phyloP scores from a whole-genome alignment of 1,139 yeast genomes.

The Yamadazyma dushanensis region DNA sequence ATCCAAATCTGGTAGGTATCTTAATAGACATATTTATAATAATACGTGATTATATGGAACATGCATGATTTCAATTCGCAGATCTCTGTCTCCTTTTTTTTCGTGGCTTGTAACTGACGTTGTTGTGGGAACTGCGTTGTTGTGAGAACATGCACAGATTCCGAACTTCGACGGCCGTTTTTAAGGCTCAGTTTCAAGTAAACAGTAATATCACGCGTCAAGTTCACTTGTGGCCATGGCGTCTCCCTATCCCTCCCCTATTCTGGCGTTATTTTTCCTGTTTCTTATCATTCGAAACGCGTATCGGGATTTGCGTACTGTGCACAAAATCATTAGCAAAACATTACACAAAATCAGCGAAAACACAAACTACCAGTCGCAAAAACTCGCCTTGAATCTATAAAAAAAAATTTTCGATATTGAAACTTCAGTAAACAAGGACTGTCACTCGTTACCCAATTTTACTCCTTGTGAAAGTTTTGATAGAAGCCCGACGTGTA shows the following conservation, averaged over 20 bases:
- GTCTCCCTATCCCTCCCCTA: background rate
- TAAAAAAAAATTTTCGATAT: constrained; percentile 4
- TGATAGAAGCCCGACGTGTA: no score
- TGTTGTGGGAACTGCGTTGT: no score
- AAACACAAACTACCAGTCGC: constrained; percentile 2
- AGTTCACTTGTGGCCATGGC: no score
- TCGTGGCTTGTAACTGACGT: no score
- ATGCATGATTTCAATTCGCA: no score
- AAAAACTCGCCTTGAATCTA: constrained; percentile 1
- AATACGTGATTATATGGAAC: no score
- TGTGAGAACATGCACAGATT: no score
- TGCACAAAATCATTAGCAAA: constrained; percentile 1
- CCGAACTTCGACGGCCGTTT: no score
- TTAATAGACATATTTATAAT: background rate
- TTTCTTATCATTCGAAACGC: background rate
- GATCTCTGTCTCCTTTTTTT: background rate
- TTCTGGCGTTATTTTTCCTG: background rate
- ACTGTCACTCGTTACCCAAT: constrained; percentile 7
- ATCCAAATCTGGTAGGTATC: constrained; percentile 32
- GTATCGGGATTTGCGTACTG: background rate
- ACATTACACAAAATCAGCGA: constrained; percentile 4
- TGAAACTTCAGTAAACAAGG: constrained; percentile 1
- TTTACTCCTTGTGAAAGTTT: no score
- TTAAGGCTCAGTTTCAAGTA: no score
- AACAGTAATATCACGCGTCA: no score